Conservation (phyloP, 148 eudicot genomes). For the Rhododendron vialii region DNA sequence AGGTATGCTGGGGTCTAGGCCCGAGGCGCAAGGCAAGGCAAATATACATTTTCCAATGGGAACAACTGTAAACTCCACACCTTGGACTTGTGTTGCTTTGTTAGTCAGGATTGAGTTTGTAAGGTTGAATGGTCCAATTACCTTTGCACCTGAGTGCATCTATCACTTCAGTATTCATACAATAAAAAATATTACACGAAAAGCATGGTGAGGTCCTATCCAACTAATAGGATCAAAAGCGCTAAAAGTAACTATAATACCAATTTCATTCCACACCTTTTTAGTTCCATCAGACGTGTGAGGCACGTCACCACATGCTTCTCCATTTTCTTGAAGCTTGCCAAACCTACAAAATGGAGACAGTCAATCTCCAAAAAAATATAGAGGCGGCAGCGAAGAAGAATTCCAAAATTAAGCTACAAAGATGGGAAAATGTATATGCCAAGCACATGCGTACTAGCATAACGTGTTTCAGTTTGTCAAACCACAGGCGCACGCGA, state of each 20-base stretch:
- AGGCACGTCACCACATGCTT: constrained; percentile 23
- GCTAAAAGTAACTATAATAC: not conserved
- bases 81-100: not conserved
- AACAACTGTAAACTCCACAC: not conserved
- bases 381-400: not conserved
- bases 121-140: not conserved
- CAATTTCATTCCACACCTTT: constrained; percentile 34
- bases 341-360: constrained; percentile 23
- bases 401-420: not conserved
- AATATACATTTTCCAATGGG: not conserved
- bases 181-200: not conserved
- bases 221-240: not conserved
- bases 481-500: not conserved
- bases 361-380: not conserved
- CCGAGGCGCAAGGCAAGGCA: too few relatives aligned
- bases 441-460: not conserved
- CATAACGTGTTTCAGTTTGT: not conserved
- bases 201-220: not conserved
- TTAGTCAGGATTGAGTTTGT: not conserved
- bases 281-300: constrained; percentile 24
- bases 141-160: not conserved
- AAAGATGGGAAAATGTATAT: not conserved
- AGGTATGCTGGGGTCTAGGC: too few relatives aligned
- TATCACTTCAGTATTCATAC: not conserved
- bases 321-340: constrained; percentile 34